phyloP scores from a whole-genome alignment of 2,329 filamentous ascomycete genomes.

The Cladobotryum protrusum region DNA sequence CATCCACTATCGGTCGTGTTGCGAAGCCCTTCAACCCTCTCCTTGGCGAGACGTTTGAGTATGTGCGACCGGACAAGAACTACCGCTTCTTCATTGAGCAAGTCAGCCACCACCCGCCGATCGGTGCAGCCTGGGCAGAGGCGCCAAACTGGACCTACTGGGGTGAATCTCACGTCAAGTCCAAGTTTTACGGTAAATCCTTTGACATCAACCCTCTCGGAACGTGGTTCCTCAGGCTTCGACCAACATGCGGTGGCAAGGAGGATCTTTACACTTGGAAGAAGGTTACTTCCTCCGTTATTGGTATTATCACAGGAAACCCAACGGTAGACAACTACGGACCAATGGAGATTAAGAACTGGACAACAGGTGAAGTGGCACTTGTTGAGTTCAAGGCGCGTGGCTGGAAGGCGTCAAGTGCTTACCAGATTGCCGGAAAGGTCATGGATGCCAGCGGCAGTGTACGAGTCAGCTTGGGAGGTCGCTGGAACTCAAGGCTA shows the following conservation, averaged over 20 bases:
- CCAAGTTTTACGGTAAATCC: constrained; percentile 95
- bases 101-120: constrained; percentile 92
- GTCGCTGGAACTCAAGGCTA: constrained; percentile 95
- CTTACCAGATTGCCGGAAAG: constrained; percentile 82
- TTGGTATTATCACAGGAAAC: constrained; percentile 95
- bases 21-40: constrained; percentile 98
- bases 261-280: constrained; percentile 97
- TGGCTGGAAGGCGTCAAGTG: constrained; percentile 91
- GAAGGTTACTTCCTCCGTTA: constrained; percentile 95
- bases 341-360: constrained; percentile 94
- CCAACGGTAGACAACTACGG: constrained; percentile 98
- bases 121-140: constrained; percentile 91
- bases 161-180: constrained; percentile 90
- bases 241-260: constrained; percentile 66
- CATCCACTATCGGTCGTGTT: constrained; percentile 91
- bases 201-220: constrained; percentile 96
- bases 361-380: constrained; percentile 89
- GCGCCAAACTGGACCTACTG: constrained; percentile 94
- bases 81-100: constrained; percentile 99
- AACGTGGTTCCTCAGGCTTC: constrained; percentile 90
- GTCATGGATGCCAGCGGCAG: constrained; percentile 73
- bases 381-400: constrained; percentile 88
- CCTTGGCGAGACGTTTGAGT: constrained; percentile 94
- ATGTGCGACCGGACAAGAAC: constrained; percentile 89
- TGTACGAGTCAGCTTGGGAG: constrained; percentile 82